phyloP scores from a whole-genome alignment of 192 early-diverging fungal genomes.

The Gamsiella multidivaricata region DNA sequence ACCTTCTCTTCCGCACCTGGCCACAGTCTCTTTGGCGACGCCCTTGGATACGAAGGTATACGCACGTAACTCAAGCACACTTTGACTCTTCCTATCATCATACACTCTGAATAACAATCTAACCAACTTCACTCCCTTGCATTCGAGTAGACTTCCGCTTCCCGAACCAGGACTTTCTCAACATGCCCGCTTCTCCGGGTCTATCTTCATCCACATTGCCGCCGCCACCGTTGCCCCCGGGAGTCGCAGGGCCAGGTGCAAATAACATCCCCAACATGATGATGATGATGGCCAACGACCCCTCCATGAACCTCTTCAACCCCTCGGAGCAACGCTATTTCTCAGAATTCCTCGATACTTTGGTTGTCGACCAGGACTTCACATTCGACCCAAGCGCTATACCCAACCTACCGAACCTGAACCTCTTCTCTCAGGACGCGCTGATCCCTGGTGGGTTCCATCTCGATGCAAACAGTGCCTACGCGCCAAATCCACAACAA shows the following conservation, averaged over 20 bases:
- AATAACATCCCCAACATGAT: too few species aligned
- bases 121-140: background rate
- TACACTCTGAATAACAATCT: background rate
- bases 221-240: constrained; percentile 3
- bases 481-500: background rate
- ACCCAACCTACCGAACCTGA: constrained; percentile 33
- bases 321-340: constrained; percentile 60
- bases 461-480: background rate
- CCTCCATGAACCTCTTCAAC: constrained; percentile 37
- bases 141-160: constrained; percentile 23
- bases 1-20: constrained; percentile 31
- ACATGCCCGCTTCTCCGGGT: constrained; percentile 19
- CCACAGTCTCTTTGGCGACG: constrained; percentile 45
- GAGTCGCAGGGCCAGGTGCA: background rate
- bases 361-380: constrained; percentile 61
- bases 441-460: constrained; percentile 18
- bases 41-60: constrained; percentile 38
- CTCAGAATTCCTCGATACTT: constrained; percentile 62
- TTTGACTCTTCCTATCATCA: constrained; percentile 1
- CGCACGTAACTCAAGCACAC: too few species aligned
- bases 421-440: constrained; percentile 20
- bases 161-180: constrained; percentile 44
- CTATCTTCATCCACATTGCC: background rate
- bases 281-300: constrained; percentile 33
- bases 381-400: constrained; percentile 44